phyloP scores from a whole-genome alignment of 441 rosid genomes.

The Erysimum pusillum region DNA sequence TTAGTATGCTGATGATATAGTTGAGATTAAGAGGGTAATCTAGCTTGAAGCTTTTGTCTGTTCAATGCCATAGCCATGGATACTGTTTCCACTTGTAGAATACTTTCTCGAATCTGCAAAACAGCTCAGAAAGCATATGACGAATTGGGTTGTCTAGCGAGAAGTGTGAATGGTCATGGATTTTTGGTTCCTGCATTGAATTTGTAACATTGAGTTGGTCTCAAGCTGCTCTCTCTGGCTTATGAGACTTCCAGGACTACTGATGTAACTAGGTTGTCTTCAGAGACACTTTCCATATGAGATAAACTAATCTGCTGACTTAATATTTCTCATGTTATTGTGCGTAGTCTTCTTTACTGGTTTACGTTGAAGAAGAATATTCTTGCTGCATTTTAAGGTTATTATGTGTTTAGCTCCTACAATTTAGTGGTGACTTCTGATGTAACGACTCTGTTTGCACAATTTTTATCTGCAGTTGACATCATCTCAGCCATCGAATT shows the following conservation, averaged over 20 bases:
- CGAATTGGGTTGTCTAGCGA: conserved; percentile 3
- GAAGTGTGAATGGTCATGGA: conserved; percentile 1
- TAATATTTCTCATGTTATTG: background rate
- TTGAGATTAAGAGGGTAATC: conserved; percentile 10
- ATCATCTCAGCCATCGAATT: conserved; percentile 82
- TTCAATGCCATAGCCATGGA: conserved; percentile 32
- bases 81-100: conserved; percentile 18
- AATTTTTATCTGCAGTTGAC: conserved; percentile 61
- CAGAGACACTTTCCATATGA: conserved; percentile 1
- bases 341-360: background rate
- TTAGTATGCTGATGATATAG: background rate
- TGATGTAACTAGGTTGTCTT: conserved; percentile 19
- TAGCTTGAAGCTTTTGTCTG: conserved; percentile 28
- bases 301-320: conserved; percentile 16
- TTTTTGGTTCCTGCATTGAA: conserved; percentile 17
- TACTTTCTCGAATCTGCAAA: conserved; percentile 11
- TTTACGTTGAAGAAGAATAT: background rate
- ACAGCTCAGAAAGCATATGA: background rate
- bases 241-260: background rate
- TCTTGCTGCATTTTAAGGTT: conserved; percentile 21
- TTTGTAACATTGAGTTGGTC: conserved; percentile 15
- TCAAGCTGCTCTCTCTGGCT: conserved; percentile 20
- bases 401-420: conserved; percentile 8
- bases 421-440: conserved; percentile 12
- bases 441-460: conserved; percentile 28